Evolutionary conservation across 2,329 filamentous ascomycete genomes (phyloP).

Genomic region (Fusarium sarcochroum): DNA sequence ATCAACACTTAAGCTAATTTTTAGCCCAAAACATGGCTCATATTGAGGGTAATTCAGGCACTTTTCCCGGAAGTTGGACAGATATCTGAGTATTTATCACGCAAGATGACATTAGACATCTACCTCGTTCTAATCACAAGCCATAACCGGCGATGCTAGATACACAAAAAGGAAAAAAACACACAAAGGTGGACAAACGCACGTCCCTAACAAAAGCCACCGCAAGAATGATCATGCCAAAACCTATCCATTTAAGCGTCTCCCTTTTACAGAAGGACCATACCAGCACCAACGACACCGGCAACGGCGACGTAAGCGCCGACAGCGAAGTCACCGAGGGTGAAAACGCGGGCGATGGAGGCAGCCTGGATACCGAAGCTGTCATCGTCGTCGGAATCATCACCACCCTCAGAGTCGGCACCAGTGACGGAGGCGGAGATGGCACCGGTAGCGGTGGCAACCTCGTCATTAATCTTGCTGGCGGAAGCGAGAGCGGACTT

Average conservation of each 20-base stretch:
- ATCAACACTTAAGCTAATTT: too few relatives aligned
- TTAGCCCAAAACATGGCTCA: neutral
- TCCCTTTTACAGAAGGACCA: slow-evolving; percentile 65
- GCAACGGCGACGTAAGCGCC: slow-evolving; percentile 68
- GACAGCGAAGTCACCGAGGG: slow-evolving; percentile 63
- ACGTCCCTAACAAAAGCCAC: slow-evolving; percentile 37
- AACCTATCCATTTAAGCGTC: slow-evolving; percentile 20
- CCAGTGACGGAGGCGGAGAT: slow-evolving; percentile 49
- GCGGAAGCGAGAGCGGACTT: slow-evolving; percentile 71
- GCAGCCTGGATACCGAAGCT: slow-evolving; percentile 57
- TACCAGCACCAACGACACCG: slow-evolving; percentile 65
- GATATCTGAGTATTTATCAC: slow-evolving; percentile 31
- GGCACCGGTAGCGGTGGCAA: slow-evolving; percentile 62
- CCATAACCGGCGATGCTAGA: slow-evolving; percentile 50
- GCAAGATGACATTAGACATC: slow-evolving; percentile 47
- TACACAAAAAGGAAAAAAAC: slow-evolving; percentile 42
- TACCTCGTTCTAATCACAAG: slow-evolving; percentile 49
- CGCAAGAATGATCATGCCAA: slow-evolving; percentile 40
- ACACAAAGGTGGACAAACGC: slow-evolving; percentile 37
- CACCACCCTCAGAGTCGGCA: slow-evolving; percentile 17
- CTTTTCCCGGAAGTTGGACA: slow-evolving; percentile 6
- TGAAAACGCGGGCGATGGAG: slow-evolving; percentile 57
- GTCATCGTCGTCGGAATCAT: slow-evolving; percentile 43
- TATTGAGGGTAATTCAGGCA: neutral
- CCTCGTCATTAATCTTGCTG: slow-evolving; percentile 66